These are phyloP conservation scores for Malbranchea zuffiana DNA, from an alignment of 2,329 filamentous ascomycete genomes.

Conservation along the genomic window DNA sequence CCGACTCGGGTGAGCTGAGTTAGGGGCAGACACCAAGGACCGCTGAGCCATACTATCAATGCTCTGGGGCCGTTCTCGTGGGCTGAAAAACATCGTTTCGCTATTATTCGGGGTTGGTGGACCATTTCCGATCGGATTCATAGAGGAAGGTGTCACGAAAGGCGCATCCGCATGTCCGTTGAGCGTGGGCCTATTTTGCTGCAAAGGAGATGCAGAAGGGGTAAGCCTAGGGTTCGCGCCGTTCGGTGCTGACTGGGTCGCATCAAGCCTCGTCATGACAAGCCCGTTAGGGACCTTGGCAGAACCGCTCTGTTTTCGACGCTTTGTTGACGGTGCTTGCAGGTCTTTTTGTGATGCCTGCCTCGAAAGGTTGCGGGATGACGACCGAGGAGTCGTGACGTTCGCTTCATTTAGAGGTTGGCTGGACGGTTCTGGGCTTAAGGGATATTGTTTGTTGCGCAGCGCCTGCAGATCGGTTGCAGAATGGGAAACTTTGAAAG, in stretches of 20 bases:
- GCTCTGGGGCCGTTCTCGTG: slow-evolving; percentile 49
- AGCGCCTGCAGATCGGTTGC: slow-evolving; percentile 53
- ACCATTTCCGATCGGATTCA: slow-evolving; percentile 45
- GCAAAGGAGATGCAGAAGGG: slow-evolving; percentile 33
- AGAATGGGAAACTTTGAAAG: slow-evolving; percentile 50
- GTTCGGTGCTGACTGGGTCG: slow-evolving; percentile 32
- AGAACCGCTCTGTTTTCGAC: slow-evolving; percentile 65
- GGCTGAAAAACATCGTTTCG: slow-evolving; percentile 48
- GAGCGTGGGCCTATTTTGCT: slow-evolving; percentile 26
- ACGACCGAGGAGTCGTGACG: slow-evolving; percentile 38
- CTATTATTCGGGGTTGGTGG: slow-evolving; percentile 57
- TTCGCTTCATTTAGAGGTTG: slow-evolving; percentile 30
- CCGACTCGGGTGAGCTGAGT: slow-evolving; percentile 63
- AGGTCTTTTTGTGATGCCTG: slow-evolving; percentile 60
- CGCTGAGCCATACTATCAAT: slow-evolving; percentile 55
- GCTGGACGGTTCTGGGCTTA: slow-evolving; percentile 31
- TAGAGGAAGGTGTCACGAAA: slow-evolving; percentile 36
- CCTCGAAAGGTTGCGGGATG: slow-evolving; percentile 56
- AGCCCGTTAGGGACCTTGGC: slow-evolving; percentile 60
- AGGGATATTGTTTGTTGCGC: slow-evolving; percentile 40
- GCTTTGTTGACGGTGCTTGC: slow-evolving; percentile 59
- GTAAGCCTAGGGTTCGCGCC: slow-evolving; percentile 31
- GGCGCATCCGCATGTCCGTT: slow-evolving; percentile 35
- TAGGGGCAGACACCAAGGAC: slow-evolving; percentile 59
- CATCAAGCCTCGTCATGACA: slow-evolving; percentile 73